Conservation (phyloP, 2,329 filamentous ascomycete genomes). For the Davidsoniella virescens region DNA sequence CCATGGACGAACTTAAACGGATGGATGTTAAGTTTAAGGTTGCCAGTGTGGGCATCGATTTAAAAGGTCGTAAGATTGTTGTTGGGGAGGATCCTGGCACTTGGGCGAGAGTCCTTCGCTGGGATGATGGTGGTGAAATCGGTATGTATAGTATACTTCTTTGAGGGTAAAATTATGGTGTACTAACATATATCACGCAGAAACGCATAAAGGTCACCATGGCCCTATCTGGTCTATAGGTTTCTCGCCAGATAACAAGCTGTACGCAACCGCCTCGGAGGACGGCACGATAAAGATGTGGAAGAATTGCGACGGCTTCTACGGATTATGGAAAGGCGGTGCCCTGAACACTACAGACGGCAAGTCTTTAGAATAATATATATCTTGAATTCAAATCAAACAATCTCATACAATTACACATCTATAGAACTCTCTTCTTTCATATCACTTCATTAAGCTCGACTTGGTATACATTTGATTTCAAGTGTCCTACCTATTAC, state of each 20-base stretch:
- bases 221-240: conserved; percentile 92
- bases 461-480: no score
- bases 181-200: conserved; percentile 25
- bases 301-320: conserved; percentile 52
- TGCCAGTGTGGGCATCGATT: conserved; percentile 77
- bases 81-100: conserved; percentile 86
- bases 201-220: conserved; percentile 92
- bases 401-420: no score
- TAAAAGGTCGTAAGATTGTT: conserved; percentile 65
- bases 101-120: conserved; percentile 90
- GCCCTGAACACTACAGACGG: conserved; percentile 14
- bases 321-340: conserved; percentile 46
- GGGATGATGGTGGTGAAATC: conserved; percentile 67
- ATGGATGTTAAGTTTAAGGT: conserved; percentile 70
- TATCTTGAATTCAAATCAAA: no score
- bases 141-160: conserved; percentile 30
- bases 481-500: no score
- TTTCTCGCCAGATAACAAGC: conserved; percentile 86
- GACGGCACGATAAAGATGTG: conserved; percentile 94
- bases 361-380: conserved; percentile 13
- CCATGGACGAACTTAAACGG: conserved; percentile 59
- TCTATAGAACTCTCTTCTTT: background rate
- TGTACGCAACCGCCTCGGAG: conserved; percentile 92
- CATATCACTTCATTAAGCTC: background rate
- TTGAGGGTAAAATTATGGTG: background rate